Percentiles rank a stretch among this genome's conserved stretches.
These are phyloP conservation scores for Pelargonium cotyledonis DNA, from an alignment of 441 rosid genomes.

Conservation along the genomic window DNA sequence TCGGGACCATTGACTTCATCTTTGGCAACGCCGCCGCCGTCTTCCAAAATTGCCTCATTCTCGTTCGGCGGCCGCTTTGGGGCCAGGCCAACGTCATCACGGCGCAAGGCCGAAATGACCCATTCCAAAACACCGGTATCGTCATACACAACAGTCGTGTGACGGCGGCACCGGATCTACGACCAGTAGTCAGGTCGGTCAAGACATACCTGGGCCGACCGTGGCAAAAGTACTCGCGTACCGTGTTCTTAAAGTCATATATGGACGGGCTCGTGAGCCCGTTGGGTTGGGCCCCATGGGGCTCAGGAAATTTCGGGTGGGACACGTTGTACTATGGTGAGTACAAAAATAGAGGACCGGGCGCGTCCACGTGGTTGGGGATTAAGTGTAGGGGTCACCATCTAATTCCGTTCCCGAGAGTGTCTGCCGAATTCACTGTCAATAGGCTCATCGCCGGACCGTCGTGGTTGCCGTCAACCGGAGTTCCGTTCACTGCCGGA, in stretches of 20 bases:
- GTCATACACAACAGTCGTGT: constrained; percentile 75
- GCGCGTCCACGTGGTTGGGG: background rate
- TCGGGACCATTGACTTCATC: constrained; percentile 89
- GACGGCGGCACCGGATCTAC: constrained; percentile 46
- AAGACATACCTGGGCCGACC: constrained; percentile 14
- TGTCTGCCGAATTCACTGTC: constrained; percentile 44
- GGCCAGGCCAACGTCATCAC: constrained; percentile 62
- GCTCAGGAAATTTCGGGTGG: background rate
- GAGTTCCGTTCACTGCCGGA: constrained; percentile 47
- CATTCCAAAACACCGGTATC: constrained; percentile 80
- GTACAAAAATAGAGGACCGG: constrained; percentile 10
- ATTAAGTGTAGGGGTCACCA: constrained; percentile 7
- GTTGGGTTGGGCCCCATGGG: constrained; percentile 4
- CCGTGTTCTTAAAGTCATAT: background rate
- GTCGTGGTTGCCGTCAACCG: constrained; percentile 47
- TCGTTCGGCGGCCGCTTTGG: constrained; percentile 75
- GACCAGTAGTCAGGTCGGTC: constrained; percentile 36
- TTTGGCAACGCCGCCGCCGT: constrained; percentile 91
- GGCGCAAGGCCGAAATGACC: constrained; percentile 73
- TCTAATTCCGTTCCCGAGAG: background rate
- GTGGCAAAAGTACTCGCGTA: constrained; percentile 6
- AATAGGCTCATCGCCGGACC: constrained; percentile 42
- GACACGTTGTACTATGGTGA: constrained; percentile 12
- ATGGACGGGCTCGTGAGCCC: background rate
- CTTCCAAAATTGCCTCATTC: constrained; percentile 59